Percentiles rank a stretch among this genome's conserved stretches.
Evolutionary conservation across 1,139 yeast genomes (phyloP).

Genomic region (Hyphopichia buzzinii): DNA sequence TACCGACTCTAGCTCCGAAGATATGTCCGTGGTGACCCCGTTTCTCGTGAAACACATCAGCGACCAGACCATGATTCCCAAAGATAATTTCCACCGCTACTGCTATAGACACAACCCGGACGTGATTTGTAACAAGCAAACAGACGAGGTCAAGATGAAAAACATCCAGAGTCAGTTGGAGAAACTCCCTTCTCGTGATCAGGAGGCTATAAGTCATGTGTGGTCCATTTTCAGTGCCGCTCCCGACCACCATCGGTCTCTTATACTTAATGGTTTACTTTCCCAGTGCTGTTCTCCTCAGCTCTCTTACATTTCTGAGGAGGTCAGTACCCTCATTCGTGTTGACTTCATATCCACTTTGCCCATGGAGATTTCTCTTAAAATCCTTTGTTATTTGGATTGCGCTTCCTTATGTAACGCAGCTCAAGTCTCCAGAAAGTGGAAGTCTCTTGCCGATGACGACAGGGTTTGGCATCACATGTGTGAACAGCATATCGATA

Average conservation of each 20-base stretch:
- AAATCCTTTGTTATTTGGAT: conserved; percentile 83
- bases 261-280: conserved; percentile 79
- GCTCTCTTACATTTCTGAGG: conserved; percentile 75
- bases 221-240: conserved; percentile 82
- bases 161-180: conserved; percentile 62
- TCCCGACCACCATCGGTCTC: conserved; percentile 61
- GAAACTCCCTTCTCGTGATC: conserved; percentile 57
- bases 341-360: conserved; percentile 84
- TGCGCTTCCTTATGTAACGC: conserved; percentile 90
- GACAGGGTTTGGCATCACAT: conserved; percentile 97
- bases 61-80: conserved; percentile 42
- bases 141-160: conserved; percentile 66
- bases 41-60: conserved; percentile 44
- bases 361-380: conserved; percentile 82
- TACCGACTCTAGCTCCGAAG: conserved; percentile 4
- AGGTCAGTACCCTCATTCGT: conserved; percentile 73
- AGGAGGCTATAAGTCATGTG: conserved; percentile 68
- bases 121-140: conserved; percentile 63
- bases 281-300: conserved; percentile 96
- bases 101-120: conserved; percentile 95
- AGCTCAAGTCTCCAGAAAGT: conserved; percentile 82
- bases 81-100: conserved; percentile 57
- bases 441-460: conserved; percentile 91
- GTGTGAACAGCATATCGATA: conserved; percentile 97
- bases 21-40: conserved; percentile 43